These are phyloP conservation scores for Eutrema heterophyllum DNA, from an alignment of 345 rosid species.

Conservation along the genomic window DNA sequence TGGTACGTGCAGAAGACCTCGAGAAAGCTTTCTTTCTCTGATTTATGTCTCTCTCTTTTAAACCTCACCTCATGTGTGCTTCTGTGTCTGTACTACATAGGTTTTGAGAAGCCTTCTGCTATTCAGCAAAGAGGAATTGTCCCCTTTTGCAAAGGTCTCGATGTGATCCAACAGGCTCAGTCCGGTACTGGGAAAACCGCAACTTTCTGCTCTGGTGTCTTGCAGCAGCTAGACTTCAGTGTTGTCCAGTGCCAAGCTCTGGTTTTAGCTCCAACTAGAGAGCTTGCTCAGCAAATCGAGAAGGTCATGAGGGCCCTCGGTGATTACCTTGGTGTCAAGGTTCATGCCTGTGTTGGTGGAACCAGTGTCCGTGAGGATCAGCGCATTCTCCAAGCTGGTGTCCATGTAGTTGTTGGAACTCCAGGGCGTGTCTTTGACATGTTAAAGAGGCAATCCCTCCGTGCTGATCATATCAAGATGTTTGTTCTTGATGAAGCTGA, in stretches of 20 bases:
- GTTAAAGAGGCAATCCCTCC: constrained; percentile 72
- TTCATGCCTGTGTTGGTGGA: constrained; percentile 84
- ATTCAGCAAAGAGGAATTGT: constrained; percentile 84
- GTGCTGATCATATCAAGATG: constrained; percentile 61
- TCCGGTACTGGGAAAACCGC: constrained; percentile 84
- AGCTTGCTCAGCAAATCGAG: constrained; percentile 77
- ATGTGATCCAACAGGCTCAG: constrained; percentile 76
- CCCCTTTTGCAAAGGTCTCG: constrained; percentile 74
- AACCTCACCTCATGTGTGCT: too few relatives aligned
- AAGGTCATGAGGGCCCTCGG: constrained; percentile 87
- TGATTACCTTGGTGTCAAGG: constrained; percentile 77
- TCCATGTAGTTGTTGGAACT: constrained; percentile 77
- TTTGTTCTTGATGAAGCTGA: constrained; percentile 80
- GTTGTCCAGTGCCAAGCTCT: constrained; percentile 68
- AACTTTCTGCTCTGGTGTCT: constrained; percentile 71
- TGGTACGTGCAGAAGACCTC: constrained; percentile 31
- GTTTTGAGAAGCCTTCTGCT: constrained; percentile 87
- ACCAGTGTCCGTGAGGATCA: constrained; percentile 85
- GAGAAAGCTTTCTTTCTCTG: background rate
- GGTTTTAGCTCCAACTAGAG: constrained; percentile 76
- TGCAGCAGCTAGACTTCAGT: constrained; percentile 65
- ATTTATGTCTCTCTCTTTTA: background rate
- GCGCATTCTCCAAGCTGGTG: constrained; percentile 70
- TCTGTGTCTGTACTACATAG: constrained; percentile 6
- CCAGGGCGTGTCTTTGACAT: constrained; percentile 88